A percentile compares a stretch with the other conserved stretches of the same genome.
These are phyloP conservation scores for Metarhizium guizhouense DNA, from an alignment of 2,329 filamentous ascomycete genomes.

Conservation along the genomic window DNA sequence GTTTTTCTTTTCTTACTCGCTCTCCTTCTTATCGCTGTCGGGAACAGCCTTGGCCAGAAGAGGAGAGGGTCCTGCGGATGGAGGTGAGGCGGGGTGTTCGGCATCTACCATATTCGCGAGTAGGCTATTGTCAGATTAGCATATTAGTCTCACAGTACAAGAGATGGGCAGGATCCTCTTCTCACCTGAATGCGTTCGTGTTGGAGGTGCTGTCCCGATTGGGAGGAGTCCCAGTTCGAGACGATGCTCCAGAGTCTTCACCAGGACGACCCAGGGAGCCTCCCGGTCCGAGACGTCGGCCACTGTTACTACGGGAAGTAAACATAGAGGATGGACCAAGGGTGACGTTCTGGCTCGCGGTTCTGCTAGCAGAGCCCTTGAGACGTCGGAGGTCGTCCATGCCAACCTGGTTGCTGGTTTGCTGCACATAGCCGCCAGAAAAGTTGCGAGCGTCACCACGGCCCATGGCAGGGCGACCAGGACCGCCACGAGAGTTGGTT, in stretches of 20 bases:
- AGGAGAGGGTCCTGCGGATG: conserved; percentile 58
- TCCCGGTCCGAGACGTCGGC: conserved; percentile 69
- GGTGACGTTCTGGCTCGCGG: conserved; percentile 53
- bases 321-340: conserved; percentile 84
- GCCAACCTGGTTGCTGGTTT: conserved; percentile 75
- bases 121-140: conserved; percentile 29
- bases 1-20: conserved; percentile 39
- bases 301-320: conserved; percentile 82
- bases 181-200: conserved; percentile 91
- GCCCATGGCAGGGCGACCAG: conserved; percentile 60
- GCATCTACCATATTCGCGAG: conserved; percentile 50
- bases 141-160: not conserved
- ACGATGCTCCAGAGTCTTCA: conserved; percentile 81
- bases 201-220: conserved; percentile 51
- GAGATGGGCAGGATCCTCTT: not conserved
- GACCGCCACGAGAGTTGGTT: conserved; percentile 53
- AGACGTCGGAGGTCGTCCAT: conserved; percentile 88
- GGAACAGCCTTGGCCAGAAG: conserved; percentile 54
- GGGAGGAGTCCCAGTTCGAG: conserved; percentile 81
- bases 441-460: conserved; percentile 84
- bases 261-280: conserved; percentile 62
- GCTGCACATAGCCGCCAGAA: conserved; percentile 61
- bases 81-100: conserved; percentile 59
- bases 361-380: conserved; percentile 51
- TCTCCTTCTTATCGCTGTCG: conserved; percentile 46